phyloP scores from a whole-genome alignment of 495 filamentous ascomycete species.

The Podospora bellae-mahoneyi region DNA sequence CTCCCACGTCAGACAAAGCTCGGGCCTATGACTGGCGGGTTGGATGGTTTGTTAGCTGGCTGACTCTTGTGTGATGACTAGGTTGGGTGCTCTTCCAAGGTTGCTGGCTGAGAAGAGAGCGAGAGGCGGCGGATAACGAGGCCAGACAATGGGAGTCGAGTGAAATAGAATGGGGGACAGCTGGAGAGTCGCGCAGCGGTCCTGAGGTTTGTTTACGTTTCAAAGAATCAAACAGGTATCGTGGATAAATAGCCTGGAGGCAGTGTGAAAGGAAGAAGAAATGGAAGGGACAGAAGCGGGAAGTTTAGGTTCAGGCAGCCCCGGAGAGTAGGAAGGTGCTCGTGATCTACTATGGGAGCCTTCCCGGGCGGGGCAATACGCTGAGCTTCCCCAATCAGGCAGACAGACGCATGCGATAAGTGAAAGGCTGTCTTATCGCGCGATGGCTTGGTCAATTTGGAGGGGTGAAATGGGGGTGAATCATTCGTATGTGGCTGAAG shows the following conservation, averaged over 20 bases:
- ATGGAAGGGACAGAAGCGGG: neutral
- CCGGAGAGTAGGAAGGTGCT: conserved; percentile 8
- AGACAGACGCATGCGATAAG: neutral
- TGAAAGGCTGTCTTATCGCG: neutral
- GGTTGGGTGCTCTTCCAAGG: neutral
- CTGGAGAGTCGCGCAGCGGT: neutral
- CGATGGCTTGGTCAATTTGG: neutral
- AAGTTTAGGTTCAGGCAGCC: neutral
- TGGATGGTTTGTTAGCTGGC: neutral
- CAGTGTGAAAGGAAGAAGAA: neutral
- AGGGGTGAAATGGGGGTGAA: neutral
- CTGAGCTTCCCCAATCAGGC: neutral
- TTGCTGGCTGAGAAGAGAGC: neutral
- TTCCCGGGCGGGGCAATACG: conserved; percentile 8
- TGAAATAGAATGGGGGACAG: neutral
- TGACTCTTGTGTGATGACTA: neutral
- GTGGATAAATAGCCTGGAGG: neutral
- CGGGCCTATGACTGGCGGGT: neutral
- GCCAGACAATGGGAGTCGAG: neutral
- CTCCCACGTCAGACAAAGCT: conserved; percentile 8
- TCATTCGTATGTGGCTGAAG: neutral
- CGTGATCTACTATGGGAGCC: neutral
- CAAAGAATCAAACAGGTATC: neutral
- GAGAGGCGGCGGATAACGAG: neutral
- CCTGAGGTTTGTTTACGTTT: neutral